Evolutionary conservation across 352 stramenopile species (phyloP), one percentile per base, ranked within the genome.

Genomic region (Phytophthora meadii): DNA sequence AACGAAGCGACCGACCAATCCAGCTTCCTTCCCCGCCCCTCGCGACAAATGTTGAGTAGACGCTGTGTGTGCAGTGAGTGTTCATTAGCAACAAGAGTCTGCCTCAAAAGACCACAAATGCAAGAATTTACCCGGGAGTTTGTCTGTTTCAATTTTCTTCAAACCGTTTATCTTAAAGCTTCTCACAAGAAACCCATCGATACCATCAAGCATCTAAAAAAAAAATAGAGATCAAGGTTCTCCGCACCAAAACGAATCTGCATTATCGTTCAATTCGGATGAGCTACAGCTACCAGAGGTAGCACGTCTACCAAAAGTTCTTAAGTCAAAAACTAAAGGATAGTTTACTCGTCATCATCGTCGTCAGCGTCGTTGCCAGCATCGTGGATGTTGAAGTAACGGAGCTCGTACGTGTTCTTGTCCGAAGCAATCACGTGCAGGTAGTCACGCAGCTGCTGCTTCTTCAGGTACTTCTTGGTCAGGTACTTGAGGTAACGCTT

Each of bases 401-500:
- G 87, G 54, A 99, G 83, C 84, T 99, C 97, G 88, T 99, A 99
- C 54, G 97, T 99, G 79, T 98, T 95, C 89, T 99, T 99, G 78
- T 97, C 96, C 63, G 89, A 95, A 40, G 98, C 97, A 86, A 99
- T 98, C 34, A 99, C 98, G 81, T 98, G 97, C 50, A 99, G 82
- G 86, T 99, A 99, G 92, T 99, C 98, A 77, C 97, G 96, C 55
- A 99, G 85, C 81, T 99, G 96, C 79, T 99, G 97, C 92, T 99
- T 99, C 94, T 99, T 99, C 72, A 99, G 86, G 94, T 99, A 99
- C 89, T 99, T 99, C 95, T 99, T 99, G 61, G 97, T 98, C 24
- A 99, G 77, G 87, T 99, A 99, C 90, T 99, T 99, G 63, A 97
- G 86, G 82, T 97, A 97, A 71, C 98, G 94, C 92, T 99, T 99